These are phyloP conservation scores for Candida tetrigidarum DNA, from an alignment of 1,139 yeast genomes.

Conservation along the genomic window DNA sequence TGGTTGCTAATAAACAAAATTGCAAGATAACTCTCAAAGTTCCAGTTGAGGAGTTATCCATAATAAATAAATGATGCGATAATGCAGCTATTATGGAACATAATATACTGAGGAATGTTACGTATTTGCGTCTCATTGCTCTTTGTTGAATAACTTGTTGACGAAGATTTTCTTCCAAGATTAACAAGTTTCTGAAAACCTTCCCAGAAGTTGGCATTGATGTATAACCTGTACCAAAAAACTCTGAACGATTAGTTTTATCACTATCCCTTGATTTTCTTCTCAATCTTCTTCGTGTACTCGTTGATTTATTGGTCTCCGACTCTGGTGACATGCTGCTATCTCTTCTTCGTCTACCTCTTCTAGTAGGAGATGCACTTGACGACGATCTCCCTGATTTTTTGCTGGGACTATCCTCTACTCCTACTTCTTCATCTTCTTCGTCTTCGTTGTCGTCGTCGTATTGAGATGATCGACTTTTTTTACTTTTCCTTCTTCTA, in stretches of 20 bases:
- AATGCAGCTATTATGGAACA: constrained; percentile 47
- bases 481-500: constrained; percentile 7
- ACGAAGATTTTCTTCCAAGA: constrained; percentile 83
- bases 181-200: constrained; percentile 77
- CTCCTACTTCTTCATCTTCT: too few relatives aligned
- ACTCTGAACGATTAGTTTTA: constrained; percentile 32
- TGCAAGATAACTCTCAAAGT: constrained; percentile 54
- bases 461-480: background rate
- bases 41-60: constrained; percentile 28
- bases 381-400: constrained; percentile 7
- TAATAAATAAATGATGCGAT: constrained; percentile 43
- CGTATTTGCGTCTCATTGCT: constrained; percentile 70
- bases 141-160: constrained; percentile 79
- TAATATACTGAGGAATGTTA: constrained; percentile 65
- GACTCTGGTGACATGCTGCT: constrained; percentile 19
- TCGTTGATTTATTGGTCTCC: constrained; percentile 20
- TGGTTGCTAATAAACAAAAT: constrained; percentile 65
- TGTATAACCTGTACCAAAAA: constrained; percentile 42
- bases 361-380: constrained; percentile 2
- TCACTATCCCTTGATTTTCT: constrained; percentile 36
- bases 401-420: constrained; percentile 4
- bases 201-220: constrained; percentile 66
- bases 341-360: constrained; percentile 16
- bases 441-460: constrained; percentile 7
- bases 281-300: constrained; percentile 30